These are phyloP conservation scores for Mycena sp. DNA, from an alignment of 1,284 basidiomycete genomes.

Conservation along the genomic window DNA sequence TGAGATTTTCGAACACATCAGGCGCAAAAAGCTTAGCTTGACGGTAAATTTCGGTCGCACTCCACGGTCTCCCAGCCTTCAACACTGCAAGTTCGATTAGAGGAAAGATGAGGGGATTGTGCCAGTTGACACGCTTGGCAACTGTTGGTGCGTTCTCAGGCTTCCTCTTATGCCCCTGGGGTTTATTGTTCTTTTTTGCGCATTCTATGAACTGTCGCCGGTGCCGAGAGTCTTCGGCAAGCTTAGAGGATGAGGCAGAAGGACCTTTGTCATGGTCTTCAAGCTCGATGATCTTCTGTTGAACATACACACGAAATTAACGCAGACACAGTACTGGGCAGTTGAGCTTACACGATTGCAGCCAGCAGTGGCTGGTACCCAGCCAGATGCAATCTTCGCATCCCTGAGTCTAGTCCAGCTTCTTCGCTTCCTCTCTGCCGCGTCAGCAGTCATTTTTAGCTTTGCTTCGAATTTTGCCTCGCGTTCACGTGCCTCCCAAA, in stretches of 20 bases:
- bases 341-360: conserved; percentile 28
- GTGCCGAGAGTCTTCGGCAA: conserved; percentile 30
- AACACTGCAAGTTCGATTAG: conserved; percentile 28
- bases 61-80: conserved; percentile 22
- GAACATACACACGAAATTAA: not conserved
- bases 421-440: not conserved
- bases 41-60: conserved; percentile 21
- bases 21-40: conserved; percentile 21
- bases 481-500: conserved; percentile 14
- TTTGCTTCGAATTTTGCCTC: conserved; percentile 1
- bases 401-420: not conserved
- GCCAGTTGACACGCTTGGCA: conserved; percentile 27
- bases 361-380: conserved; percentile 9
- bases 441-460: not conserved
- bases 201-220: conserved; percentile 27
- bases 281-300: conserved; percentile 6
- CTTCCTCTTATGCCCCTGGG: conserved; percentile 15
- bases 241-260: not conserved
- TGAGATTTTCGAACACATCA: not conserved
- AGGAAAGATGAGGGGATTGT: conserved; percentile 29
- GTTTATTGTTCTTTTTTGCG: conserved; percentile 20
- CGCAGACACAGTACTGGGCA: no score
- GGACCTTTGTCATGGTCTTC: conserved; percentile 2
- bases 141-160: not conserved
- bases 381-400: conserved; percentile 20